phyloP scores from a whole-genome alignment of 2,329 filamentous ascomycete species.

The Fusarium papillatum region DNA sequence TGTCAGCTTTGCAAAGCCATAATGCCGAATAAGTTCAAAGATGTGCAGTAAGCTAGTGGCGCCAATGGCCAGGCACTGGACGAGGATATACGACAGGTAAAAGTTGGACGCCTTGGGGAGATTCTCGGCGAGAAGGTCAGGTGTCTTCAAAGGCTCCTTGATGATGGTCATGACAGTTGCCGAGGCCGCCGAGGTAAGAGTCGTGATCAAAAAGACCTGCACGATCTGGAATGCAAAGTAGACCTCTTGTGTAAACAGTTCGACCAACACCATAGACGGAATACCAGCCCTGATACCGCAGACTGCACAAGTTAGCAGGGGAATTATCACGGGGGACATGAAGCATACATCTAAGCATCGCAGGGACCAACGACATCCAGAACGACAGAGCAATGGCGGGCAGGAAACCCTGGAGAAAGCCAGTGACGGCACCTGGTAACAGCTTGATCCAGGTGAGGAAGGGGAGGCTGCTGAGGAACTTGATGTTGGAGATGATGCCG shows the following conservation, averaged over 20 bases:
- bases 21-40: slow-evolving; percentile 69
- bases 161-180: slow-evolving; percentile 75
- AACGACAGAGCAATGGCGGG: slow-evolving; percentile 84
- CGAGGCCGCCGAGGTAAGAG: slow-evolving; percentile 84
- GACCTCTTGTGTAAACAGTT: slow-evolving; percentile 90
- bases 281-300: slow-evolving; percentile 86
- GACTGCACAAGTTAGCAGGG: slow-evolving; percentile 56
- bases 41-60: slow-evolving; percentile 80
- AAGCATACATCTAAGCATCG: slow-evolving; percentile 75
- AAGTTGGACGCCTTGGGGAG: slow-evolving; percentile 92
- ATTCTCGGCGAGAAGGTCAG: slow-evolving; percentile 77
- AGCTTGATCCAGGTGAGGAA: slow-evolving; percentile 81
- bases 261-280: slow-evolving; percentile 83
- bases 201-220: slow-evolving; percentile 92
- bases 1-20: slow-evolving; percentile 77
- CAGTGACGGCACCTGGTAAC: slow-evolving; percentile 79
- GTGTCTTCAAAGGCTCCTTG: slow-evolving; percentile 70
- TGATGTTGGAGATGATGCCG: slow-evolving; percentile 88
- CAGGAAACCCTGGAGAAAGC: slow-evolving; percentile 87
- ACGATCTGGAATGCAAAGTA: slow-evolving; percentile 94
- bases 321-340: fast-evolving
- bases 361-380: slow-evolving; percentile 88
- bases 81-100: slow-evolving; percentile 93
- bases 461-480: slow-evolving; percentile 74
- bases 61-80: slow-evolving; percentile 89